phyloP scores from a whole-genome alignment of 2,329 filamentous ascomycete genomes.

The Chaetomium sp. region DNA sequence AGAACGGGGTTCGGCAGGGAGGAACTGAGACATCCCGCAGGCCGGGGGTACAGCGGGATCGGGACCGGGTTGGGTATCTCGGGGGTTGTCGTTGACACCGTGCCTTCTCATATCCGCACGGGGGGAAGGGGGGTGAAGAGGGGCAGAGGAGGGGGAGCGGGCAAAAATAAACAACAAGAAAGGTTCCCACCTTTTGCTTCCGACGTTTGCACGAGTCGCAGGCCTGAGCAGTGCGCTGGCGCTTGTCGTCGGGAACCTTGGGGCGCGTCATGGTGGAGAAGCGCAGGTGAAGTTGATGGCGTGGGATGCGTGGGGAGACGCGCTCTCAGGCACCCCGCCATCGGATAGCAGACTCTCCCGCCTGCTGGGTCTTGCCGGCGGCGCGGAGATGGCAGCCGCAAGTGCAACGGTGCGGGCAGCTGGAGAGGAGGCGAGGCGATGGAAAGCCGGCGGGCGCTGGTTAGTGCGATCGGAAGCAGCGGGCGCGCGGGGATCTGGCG shows the following conservation, averaged over 20 bases:
- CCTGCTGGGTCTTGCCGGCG: conserved; percentile 14
- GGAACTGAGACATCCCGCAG: conserved; percentile 24
- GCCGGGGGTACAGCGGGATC: conserved; percentile 14
- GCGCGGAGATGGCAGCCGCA: conserved; percentile 27
- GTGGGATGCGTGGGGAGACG: conserved; percentile 28
- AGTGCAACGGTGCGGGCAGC: conserved; percentile 31
- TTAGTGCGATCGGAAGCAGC: conserved; percentile 34
- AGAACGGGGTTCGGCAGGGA: conserved; percentile 4
- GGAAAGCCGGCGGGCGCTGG: conserved; percentile 10
- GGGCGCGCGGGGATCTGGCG: conserved; percentile 29
- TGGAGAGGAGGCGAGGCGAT: conserved; percentile 17
- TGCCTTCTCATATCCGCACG: conserved; percentile 2
- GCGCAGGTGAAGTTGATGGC: conserved; percentile 16
- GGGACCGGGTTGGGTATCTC: background rate
- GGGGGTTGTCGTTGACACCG: background rate
- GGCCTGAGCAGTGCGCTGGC: conserved; percentile 64
- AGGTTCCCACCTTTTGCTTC: conserved; percentile 65
- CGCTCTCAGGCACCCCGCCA: conserved; percentile 34
- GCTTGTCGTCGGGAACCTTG: conserved; percentile 60
- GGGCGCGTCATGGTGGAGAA: conserved; percentile 51
- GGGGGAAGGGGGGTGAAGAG: background rate
- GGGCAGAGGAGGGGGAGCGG: background rate
- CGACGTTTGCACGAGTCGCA: conserved; percentile 67
- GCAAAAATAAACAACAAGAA: conserved; percentile 16
- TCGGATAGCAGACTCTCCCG: conserved; percentile 34